Evolutionary conservation across 305 asterid genomes (phyloP).

Genomic region (Ilex paraguariensis): DNA sequence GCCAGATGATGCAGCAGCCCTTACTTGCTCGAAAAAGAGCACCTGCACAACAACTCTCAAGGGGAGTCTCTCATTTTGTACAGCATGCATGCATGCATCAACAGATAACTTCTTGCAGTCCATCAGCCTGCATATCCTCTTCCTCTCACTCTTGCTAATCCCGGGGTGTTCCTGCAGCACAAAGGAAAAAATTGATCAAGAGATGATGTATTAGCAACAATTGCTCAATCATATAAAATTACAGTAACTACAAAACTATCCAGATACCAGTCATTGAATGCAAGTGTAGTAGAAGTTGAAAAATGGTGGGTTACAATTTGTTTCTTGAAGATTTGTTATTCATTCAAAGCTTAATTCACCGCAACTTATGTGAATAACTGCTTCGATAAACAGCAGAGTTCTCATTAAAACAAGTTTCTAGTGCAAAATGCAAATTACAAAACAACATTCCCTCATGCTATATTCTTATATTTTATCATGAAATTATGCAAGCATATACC

Average conservation of each 20-base stretch:
- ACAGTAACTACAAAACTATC: too few species aligned
- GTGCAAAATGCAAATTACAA: too few species aligned
- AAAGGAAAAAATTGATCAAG: too few species aligned
- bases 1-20: constrained; percentile 88
- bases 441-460: background rate
- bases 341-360: too few species aligned
- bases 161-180: constrained; percentile 77
- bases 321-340: too few species aligned
- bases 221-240: too few species aligned
- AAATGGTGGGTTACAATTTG: too few species aligned
- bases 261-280: too few species aligned
- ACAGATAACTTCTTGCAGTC: constrained; percentile 96
- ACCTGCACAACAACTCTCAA: constrained; percentile 86
- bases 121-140: constrained; percentile 68
- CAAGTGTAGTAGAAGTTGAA: too few species aligned
- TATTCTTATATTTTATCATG: background rate
- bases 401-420: background rate
- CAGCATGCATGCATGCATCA: constrained; percentile 94
- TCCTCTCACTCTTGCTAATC: constrained; percentile 83
- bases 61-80: constrained; percentile 90
- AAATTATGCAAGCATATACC: background rate
- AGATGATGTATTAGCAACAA: too few species aligned
- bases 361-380: background rate
- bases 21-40: constrained; percentile 91
- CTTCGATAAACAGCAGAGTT: background rate